Base-by-base conservation (phyloP, 2,329 filamentous ascomycete genomes). In the Cladosporium oxysporum region DNA sequence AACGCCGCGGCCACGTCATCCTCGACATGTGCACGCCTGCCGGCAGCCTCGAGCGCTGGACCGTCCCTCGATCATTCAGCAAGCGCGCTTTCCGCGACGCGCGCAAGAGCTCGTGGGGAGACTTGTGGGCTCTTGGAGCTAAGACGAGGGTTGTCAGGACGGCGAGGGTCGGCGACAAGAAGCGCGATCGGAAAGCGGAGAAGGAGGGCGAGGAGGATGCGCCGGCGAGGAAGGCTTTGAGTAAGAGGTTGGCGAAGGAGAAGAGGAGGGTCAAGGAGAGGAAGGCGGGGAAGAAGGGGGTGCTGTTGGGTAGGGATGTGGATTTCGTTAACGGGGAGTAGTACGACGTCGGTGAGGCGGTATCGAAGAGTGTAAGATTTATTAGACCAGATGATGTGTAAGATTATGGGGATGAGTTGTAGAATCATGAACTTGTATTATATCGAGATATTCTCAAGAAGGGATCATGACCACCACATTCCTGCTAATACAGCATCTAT, bases 41-140 rank as follows among this genome's bases (percentile, higher is more conserved):
- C 0, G 95, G 91, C 35, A 88, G 86, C 50, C 88, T 97, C 37
- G 94, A 99, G 82, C 91, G 95, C 64, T 99, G 95, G 95, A 95
- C 90, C 0, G 90, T 99, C 0, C 91, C 94, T 1, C 88, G 88
- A 71, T 92, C 89, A 67, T 95, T 90, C 79, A 90, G 89, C 76
- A 89, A 86, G 72, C 88, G 90, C 72, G 93, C 93, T 0, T 98
- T 94, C 80, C 92, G 91, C 72, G 95, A 98, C 76, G 95, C 95
- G 41, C 88, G 95, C 68, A 99, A 99, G 80, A 86, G 90, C 0
- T 82, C 81, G 62, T 98, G 94, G 95, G 95, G 95, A 47, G 95
- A 98, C 76, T 83, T 98, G 11, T 99, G 95, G 95, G 93, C 94
- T 0, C 83, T 98, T 0, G 95, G 95, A 0, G 94, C 93, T 26